Conservation (phyloP, 768 basidiomycete genomes). For the Pisolithus albus region DNA sequence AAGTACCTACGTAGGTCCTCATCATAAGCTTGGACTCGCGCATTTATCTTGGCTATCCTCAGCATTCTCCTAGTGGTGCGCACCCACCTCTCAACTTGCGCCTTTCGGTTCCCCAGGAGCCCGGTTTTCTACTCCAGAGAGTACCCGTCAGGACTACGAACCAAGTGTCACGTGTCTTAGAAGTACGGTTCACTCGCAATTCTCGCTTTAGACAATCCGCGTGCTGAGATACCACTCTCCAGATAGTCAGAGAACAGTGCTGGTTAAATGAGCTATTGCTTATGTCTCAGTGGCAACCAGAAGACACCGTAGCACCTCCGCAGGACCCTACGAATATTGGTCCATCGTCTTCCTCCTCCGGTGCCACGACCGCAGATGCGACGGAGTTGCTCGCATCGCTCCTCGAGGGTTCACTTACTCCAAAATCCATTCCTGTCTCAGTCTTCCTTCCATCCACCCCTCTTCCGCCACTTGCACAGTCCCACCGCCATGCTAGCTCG, state of each 20-base stretch:
- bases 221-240: not conserved
- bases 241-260: slow-evolving; percentile 69
- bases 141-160: slow-evolving; percentile 67
- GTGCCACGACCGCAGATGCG: slow-evolving; percentile 25
- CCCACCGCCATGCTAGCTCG: slow-evolving; percentile 4
- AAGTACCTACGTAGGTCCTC: slow-evolving; percentile 51
- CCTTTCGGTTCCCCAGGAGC: slow-evolving; percentile 62
- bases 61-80: slow-evolving; percentile 59
- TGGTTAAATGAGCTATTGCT: slow-evolving; percentile 74
- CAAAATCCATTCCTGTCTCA: slow-evolving; percentile 57
- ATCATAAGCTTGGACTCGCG: not conserved
- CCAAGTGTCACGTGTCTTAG: slow-evolving; percentile 70
- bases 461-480: slow-evolving; percentile 16
- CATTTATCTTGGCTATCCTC: not conserved
- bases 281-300: slow-evolving; percentile 56
- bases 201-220: not conserved
- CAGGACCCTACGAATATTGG: not conserved
- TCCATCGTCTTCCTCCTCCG: no score
- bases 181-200: slow-evolving; percentile 36
- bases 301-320: slow-evolving; percentile 18
- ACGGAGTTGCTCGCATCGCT: slow-evolving; percentile 58
- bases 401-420: slow-evolving; percentile 44
- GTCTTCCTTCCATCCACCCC: slow-evolving; percentile 47
- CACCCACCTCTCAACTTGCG: slow-evolving; percentile 69
- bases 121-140: slow-evolving; percentile 66